Conservation (phyloP, 106 monocot species). For the Chionographis japonica region DNA sequence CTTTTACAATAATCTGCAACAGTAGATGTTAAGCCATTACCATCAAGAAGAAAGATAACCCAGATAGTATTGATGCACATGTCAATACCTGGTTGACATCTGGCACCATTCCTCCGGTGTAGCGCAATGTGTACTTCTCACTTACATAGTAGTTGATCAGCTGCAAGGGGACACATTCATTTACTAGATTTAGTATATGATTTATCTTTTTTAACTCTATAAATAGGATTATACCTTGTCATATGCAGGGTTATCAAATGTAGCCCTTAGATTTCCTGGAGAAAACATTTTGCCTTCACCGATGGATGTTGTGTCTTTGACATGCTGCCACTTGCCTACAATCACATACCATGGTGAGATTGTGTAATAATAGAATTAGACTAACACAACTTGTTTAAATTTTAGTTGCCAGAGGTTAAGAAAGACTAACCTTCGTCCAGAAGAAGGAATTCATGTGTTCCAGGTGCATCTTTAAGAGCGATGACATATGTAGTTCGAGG, state of each 20-base stretch:
- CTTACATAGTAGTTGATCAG: constrained; percentile 85
- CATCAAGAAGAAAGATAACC: too few species aligned
- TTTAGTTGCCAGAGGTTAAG: not conserved
- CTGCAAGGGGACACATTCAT: constrained; percentile 25
- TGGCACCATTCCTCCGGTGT: constrained; percentile 99
- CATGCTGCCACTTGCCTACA: constrained; percentile 94
- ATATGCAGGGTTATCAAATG: constrained; percentile 82
- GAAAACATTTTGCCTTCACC: constrained; percentile 98
- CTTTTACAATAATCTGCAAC: constrained; percentile 91
- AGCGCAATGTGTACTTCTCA: constrained; percentile 97
- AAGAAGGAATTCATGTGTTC: constrained; percentile 96
- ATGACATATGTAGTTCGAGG: constrained; percentile 88
- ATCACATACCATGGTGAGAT: not conserved
- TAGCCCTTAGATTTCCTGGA: constrained; percentile 94
- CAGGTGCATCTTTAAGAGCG: constrained; percentile 81
- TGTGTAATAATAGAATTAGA: not conserved
- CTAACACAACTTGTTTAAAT: not conserved
- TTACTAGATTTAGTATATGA: not conserved
- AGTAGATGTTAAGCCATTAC: not conserved
- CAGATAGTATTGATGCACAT: too few species aligned
- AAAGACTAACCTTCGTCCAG: constrained; percentile 66
- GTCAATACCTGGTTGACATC: constrained; percentile 85
- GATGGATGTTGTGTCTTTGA: constrained; percentile 86
- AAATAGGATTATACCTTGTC: constrained; percentile 39
- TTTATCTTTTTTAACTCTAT: not conserved